These are phyloP conservation scores for Cornus kousa DNA, from an alignment of 148 eudicot species.

Conservation along the genomic window DNA sequence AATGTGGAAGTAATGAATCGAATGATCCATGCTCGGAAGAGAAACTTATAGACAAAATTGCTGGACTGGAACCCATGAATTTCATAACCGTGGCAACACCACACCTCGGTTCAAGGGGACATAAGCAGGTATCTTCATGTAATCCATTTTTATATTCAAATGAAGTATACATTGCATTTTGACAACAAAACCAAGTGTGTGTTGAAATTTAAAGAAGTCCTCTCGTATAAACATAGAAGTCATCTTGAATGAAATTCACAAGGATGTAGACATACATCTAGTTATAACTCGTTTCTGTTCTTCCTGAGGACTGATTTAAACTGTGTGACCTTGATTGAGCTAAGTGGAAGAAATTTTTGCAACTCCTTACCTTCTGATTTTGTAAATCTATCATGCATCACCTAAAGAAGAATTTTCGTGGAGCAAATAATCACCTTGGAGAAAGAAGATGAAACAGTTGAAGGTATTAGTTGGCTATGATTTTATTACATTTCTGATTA, in stretches of 20 bases:
- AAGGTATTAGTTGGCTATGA: too few species aligned
- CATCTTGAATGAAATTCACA: not conserved
- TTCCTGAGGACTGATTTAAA: not conserved
- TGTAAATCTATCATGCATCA: not conserved
- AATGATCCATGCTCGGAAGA: slow-evolving; percentile 32
- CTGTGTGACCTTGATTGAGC: not conserved
- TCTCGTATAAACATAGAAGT: not conserved
- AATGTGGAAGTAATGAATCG: slow-evolving; percentile 22
- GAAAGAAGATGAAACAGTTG: too few species aligned
- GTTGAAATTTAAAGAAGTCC: not conserved
- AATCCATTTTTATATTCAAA: not conserved
- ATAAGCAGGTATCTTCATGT: slow-evolving; percentile 62
- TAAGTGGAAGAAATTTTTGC: not conserved
- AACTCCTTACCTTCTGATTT: not conserved
- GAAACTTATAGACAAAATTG: slow-evolving; percentile 51
- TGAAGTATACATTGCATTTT: not conserved
- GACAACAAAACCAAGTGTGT: not conserved
- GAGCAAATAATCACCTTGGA: too few species aligned
- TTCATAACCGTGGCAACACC: slow-evolving; percentile 87
- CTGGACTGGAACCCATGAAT: slow-evolving; percentile 83
- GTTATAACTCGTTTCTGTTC: not conserved
- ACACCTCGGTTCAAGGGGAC: slow-evolving; percentile 91
- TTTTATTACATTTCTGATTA: too few species aligned
- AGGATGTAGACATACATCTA: too few species aligned
- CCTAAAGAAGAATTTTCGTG: not conserved